phyloP scores from a whole-genome alignment of 306 rosid species.

The Carpinus viminea region DNA sequence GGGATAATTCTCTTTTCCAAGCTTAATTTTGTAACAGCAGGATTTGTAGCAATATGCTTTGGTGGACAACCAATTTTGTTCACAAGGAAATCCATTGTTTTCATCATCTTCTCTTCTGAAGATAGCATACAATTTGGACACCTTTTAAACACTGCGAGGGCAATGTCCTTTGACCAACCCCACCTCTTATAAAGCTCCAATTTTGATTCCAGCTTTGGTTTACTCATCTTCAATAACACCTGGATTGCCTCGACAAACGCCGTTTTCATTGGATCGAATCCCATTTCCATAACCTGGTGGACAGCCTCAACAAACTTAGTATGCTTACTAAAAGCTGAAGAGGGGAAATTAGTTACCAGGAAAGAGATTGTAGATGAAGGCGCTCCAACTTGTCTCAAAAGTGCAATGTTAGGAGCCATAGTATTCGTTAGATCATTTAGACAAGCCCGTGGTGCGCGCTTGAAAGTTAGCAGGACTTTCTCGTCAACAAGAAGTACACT shows the following conservation, averaged over 20 bases:
- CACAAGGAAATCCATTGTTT: slow-evolving; percentile 8
- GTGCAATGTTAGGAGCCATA: slow-evolving; percentile 22
- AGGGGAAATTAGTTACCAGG: neutral
- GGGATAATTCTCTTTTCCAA: no score
- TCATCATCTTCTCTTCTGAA: slow-evolving; percentile 18
- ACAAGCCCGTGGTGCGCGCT: neutral
- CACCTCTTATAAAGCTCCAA: no score
- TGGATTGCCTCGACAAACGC: no score
- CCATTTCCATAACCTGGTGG: neutral
- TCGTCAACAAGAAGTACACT: neutral
- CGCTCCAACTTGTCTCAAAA: slow-evolving; percentile 21
- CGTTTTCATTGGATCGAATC: no score
- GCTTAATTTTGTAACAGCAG: slow-evolving; percentile 3
- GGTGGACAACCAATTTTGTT: slow-evolving; percentile 24
- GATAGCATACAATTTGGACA: slow-evolving; percentile 28
- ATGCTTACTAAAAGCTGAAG: neutral
- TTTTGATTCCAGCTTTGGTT: no score
- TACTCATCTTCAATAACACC: no score
- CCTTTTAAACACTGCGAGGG: slow-evolving; percentile 30
- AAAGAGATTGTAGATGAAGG: neutral
- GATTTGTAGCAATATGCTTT: slow-evolving; percentile 14
- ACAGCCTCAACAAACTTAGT: slow-evolving; percentile 9
- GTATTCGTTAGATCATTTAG: neutral
- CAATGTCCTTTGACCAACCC: no score
- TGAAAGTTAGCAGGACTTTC: neutral